phyloP scores from a whole-genome alignment of 192 early-diverging fungal genomes.

The Linnemannia schmuckeri region DNA sequence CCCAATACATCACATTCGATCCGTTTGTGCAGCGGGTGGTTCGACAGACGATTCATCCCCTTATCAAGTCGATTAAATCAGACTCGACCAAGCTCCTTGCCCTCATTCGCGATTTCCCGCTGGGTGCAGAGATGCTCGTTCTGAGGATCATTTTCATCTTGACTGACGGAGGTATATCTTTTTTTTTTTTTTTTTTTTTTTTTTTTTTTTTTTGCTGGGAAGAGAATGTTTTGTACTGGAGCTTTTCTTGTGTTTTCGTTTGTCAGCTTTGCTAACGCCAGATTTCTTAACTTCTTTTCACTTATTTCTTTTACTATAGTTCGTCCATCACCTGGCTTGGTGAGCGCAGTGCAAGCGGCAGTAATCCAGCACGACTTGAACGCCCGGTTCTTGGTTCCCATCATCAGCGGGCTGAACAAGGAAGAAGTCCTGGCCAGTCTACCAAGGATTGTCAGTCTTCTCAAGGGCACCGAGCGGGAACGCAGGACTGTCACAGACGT shows the following conservation, averaged over 20 bases:
- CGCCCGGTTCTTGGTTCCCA: slow-evolving; percentile 76
- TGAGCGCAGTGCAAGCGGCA: slow-evolving; percentile 65
- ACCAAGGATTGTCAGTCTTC: slow-evolving; percentile 70
- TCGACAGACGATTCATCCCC: slow-evolving; percentile 68
- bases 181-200: not conserved
- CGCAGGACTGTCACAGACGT: slow-evolving; percentile 72
- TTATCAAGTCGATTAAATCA: slow-evolving; percentile 75
- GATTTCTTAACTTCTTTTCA: not conserved
- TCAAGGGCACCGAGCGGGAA: slow-evolving; percentile 75
- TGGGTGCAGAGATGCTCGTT: slow-evolving; percentile 77
- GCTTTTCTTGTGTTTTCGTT: not conserved
- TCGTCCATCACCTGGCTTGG: slow-evolving; percentile 63
- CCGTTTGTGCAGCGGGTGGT: slow-evolving; percentile 65
- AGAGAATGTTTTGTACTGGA: not conserved
- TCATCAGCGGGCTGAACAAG: slow-evolving; percentile 74
- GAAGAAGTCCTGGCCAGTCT: slow-evolving; percentile 69
- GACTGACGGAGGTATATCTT: slow-evolving; percentile 67
- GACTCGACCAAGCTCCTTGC: slow-evolving; percentile 66
- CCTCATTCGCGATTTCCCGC: slow-evolving; percentile 75
- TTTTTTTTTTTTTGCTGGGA: not conserved
- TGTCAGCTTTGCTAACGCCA: not conserved
- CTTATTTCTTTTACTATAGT: slow-evolving; percentile 33
- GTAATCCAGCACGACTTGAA: slow-evolving; percentile 69
- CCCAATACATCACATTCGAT: slow-evolving; percentile 33
- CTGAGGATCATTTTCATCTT: slow-evolving; percentile 73